Conservation (phyloP, 352 stramenopile species). For the Globisporangium camurandrum region DNA sequence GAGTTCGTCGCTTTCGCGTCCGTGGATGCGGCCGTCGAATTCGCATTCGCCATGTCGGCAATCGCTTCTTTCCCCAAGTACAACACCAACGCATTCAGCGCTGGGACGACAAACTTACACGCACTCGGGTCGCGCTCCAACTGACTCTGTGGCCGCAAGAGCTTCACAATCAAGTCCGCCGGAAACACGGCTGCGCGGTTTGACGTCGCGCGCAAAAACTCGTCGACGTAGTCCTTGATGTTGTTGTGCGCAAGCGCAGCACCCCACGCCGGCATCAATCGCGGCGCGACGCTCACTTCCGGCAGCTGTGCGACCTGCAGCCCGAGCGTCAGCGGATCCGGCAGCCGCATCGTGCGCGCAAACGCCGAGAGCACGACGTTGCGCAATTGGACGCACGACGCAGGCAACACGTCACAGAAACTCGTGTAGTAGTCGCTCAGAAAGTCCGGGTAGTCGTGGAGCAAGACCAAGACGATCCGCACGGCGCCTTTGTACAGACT, state of each 20-base stretch:
- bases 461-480: conserved; percentile 95
- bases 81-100: conserved; percentile 88
- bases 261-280: conserved; percentile 92
- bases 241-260: conserved; percentile 86
- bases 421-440: conserved; percentile 97
- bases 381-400: conserved; percentile 96
- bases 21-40: background rate
- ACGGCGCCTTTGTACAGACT: conserved; percentile 98
- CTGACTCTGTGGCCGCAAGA: conserved; percentile 51
- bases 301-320: conserved; percentile 97
- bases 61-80: conserved; percentile 85
- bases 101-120: conserved; percentile 89
- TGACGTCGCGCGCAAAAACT: conserved; percentile 88
- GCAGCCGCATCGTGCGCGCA: conserved; percentile 94
- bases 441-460: conserved; percentile 99
- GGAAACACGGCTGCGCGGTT: conserved; percentile 87
- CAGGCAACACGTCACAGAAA: conserved; percentile 97
- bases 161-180: conserved; percentile 64
- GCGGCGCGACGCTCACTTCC: conserved; percentile 92
- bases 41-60: conserved; percentile 58
- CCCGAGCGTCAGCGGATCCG: conserved; percentile 96
- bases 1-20: conserved; percentile 12
- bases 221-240: conserved; percentile 94
- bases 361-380: conserved; percentile 98
- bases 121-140: conserved; percentile 57